Base-by-base conservation (phyloP, 805 yeast species). In the Maudiozyma turicensis region DNA sequence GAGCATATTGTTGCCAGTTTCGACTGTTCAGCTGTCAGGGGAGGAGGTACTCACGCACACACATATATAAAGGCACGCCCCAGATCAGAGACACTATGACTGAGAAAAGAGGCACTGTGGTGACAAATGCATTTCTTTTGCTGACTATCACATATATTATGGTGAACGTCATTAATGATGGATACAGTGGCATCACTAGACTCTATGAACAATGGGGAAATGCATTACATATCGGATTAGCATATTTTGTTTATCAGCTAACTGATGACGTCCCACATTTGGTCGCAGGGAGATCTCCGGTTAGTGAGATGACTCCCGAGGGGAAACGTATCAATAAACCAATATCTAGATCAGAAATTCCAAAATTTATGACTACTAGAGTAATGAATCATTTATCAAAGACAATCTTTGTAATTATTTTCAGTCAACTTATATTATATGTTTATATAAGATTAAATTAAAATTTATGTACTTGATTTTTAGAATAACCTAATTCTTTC, bases 381-480 rank as follows among this genome's bases (percentile, higher is more conserved):
- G 8, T n/a, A n/a, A 28, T n/a, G 8, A 40, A 29, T 13, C 43
- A 40, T 40, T 13, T 40, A n/a, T 26, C 33, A 10, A 40, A 33
- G 14, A n/a, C 43, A 7, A 26, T 28, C n/a, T 40, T 40, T 30
- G 43, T 40, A 30, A 15, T 40, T 2, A 8, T 40, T 26, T 32
- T 29, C 26, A 39, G 42, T 39, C 28, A 39, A 28, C 5, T 39
- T 8, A 13, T 20, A 39, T 28, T 39, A 20, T 20, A 20, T 20
- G 26, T 20, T 20, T 20, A 20, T 20, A 20, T 20, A 20, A 20
- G 26, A 20, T 20, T 20, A 20, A 20, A 10, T 63, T 78, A 89
- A 65, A 86, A 90, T 73, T 91, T 93, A 73, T 78, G 90, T 48
- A 93, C 98, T 61, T 86, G 81, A 51, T 84, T 88, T 72, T 86